Base-by-base conservation (phyloP, 2,329 filamentous ascomycete genomes). In the Aureobasidium sp. region DNA sequence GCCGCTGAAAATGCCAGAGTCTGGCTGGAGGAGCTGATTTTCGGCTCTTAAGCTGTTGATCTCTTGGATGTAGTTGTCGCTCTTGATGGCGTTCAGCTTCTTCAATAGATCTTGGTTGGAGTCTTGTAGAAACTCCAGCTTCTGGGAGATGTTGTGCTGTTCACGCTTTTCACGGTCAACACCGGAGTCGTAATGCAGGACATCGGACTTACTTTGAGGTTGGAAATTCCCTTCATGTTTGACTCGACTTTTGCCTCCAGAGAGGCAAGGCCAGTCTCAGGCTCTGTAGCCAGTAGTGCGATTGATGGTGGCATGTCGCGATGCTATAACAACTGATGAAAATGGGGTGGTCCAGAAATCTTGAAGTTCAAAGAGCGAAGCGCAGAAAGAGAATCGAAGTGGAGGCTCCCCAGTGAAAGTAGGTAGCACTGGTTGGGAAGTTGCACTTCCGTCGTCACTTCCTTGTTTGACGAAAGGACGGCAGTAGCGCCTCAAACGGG, bases 1-100 rank as follows among this genome's bases (percentile, higher is more conserved):
- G 7, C 27, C 55, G 22, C 27, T 25, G 9, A 47, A 45, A 20
- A 37, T n/a, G 20, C 31, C 55, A 37, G 55, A 37, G 15, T 45
- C 27, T 9, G 14, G 22, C 29, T 47, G 41, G 3, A 58, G 31
- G 11, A 58, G 42, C 11, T 58, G 55, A 7, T 37, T 58, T n/a
- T 58, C 55, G 14, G 55, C 55, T 22, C n/a, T 58, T 17, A 58
- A 22, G 41, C 27, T 20, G 20, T 58, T 37, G 55, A 58, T 45
- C 31, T 58, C 55, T 11, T 58, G 55, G 9, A 37, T 25, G 7
- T 36, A 31, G n/a, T 36, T 31, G 12, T 58, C 42, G 29, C 42
- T 20, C 31, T 58, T 58, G 55, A 58, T 29, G 5, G 31, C 31
- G 15, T 58, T 58, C 29, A 58, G 29, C 42, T 47, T 58, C 22